Base-by-base conservation (phyloP, 2,329 filamentous ascomycete species). In the Dichotomopilus funicola region DNA sequence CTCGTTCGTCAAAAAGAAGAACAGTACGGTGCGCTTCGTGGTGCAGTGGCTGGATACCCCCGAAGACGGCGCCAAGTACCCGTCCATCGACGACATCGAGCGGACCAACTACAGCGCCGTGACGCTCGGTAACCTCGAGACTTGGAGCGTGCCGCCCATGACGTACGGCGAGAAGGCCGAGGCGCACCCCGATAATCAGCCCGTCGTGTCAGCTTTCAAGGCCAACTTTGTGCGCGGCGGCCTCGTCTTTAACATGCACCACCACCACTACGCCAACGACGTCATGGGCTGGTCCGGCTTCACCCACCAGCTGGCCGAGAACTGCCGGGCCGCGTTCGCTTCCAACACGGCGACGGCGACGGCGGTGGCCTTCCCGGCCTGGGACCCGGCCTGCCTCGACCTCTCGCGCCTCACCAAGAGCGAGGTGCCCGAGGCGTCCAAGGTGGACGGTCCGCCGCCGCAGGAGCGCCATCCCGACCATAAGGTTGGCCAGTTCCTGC, bases 231-330 rank as follows among this genome's bases (percentile, higher is more conserved):
- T 75, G n/a, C 67, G 63, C 0, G 73, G 73, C 4, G 73, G 73
- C 0, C 55, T 75, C 1, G 66, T 76, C 7, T 68, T 76, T 52
- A 71, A 67, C 41, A 73, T 72, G 50, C 72, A 75, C 38, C 62
- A 67, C 47, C 73, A 76, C 48, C 73, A 76, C 52, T 76, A 71
- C 45, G 59, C 69, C 38, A 72, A 71, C 55, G 73, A 76, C 56
- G 62, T 73, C 0, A 73, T 73, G 68, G 72, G 71, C 2, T 74
- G 72, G 71, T 64, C 67, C 0, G 65, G 66, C 5, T 67, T 72
- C 27, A 62, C 64, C 0, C 67, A 69, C n/a, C 71, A 75, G 64
- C 66, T 76, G 4, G 72, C 73, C 4, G 73, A 75, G 46, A 74
- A 75, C 52, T 76, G 72, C 60, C 61, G 63, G 40, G 68, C 72